phyloP scores from a whole-genome alignment of 1,284 basidiomycete species.

The Apiotrichum domesticum region DNA sequence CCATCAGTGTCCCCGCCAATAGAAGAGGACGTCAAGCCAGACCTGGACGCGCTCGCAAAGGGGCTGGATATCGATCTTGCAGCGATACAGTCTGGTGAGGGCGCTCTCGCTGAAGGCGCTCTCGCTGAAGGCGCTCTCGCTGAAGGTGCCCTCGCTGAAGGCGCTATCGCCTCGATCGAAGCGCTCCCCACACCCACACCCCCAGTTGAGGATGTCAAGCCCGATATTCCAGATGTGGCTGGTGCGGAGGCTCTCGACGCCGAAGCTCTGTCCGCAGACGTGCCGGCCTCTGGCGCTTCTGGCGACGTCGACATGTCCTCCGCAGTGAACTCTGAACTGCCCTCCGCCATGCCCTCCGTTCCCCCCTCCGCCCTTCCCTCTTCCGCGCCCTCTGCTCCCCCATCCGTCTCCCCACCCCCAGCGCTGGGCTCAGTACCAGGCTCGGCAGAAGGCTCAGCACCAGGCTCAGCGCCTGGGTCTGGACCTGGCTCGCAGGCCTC shows the following conservation, averaged over 20 bases:
- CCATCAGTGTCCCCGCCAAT: neutral
- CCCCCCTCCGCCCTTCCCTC: neutral
- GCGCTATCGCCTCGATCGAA: neutral
- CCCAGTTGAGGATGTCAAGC: neutral
- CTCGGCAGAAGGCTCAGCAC: too few relatives aligned
- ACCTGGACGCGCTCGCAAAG: constrained; percentile 5
- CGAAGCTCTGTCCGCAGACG: too few relatives aligned
- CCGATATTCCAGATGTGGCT: neutral
- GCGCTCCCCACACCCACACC: neutral
- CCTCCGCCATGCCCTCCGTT: neutral
- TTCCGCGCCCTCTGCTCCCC: neutral
- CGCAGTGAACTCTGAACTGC: neutral
- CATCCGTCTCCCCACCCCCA: neutral
- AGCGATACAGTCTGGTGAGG: too few relatives aligned
- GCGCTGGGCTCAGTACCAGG: neutral
- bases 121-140: neutral
- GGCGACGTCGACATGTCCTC: too few relatives aligned
- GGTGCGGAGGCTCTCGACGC: too few relatives aligned
- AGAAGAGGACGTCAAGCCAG: constrained; percentile 14
- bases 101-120: neutral
- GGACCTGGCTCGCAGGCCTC: neutral
- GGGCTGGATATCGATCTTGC: neutral
- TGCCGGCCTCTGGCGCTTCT: too few relatives aligned
- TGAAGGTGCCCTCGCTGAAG: too few relatives aligned
- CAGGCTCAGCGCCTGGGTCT: neutral